Percentiles rank a stretch among this genome's conserved stretches.
phyloP scores from a whole-genome alignment of 257 asterid genomes.

The Solanum appendiculatum region DNA sequence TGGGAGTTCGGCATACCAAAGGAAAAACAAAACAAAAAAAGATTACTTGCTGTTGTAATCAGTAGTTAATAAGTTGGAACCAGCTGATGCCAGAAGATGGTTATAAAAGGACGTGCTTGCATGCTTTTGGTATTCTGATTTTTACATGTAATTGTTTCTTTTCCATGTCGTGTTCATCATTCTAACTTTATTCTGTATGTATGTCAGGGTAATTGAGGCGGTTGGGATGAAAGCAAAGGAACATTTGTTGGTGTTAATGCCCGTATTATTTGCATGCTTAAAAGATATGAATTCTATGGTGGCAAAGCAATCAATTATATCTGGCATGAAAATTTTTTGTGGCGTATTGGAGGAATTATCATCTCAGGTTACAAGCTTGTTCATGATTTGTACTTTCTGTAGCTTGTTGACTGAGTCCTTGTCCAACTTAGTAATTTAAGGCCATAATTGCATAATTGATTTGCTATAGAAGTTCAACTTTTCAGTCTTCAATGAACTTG shows the following conservation, averaged over 20 bases:
- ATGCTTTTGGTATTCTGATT: not conserved
- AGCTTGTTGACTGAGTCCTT: not conserved
- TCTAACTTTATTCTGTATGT: conserved; percentile 9
- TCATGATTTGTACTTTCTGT: not conserved
- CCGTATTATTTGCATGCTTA: conserved; percentile 55
- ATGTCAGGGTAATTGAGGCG: conserved; percentile 76
- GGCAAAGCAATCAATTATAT: conserved; percentile 65
- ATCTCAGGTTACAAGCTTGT: conserved; percentile 57
- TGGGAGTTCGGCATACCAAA: not conserved
- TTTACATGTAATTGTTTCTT: not conserved
- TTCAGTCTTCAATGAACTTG: not conserved
- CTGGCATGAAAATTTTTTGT: conserved; percentile 60
- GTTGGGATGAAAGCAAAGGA: conserved; percentile 58
- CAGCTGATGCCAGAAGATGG: not conserved
- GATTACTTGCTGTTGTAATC: not conserved
- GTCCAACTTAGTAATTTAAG: not conserved
- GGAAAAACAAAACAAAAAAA: not conserved
- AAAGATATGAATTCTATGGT: conserved; percentile 49
- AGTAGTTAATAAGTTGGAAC: not conserved
- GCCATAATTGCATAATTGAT: not conserved
- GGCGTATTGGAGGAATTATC: conserved; percentile 65
- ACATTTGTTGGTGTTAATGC: conserved; percentile 50
- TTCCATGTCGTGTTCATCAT: not conserved
- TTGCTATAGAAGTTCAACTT: not conserved
- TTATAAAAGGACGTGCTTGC: not conserved